phyloP scores from a whole-genome alignment of 805 yeast species.

The Barnettozyma sp. region DNA sequence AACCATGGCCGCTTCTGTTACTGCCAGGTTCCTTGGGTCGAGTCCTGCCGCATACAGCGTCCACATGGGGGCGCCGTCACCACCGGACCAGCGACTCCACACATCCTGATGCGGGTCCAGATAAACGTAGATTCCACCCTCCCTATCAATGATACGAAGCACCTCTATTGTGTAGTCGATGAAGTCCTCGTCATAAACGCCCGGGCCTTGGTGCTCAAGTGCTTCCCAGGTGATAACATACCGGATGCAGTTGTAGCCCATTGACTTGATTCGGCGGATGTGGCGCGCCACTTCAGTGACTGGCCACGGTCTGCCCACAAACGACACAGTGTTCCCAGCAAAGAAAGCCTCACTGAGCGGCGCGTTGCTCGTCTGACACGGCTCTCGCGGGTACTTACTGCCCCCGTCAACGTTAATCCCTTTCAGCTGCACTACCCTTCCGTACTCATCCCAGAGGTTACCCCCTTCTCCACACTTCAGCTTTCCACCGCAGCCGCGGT shows the following conservation, averaged over 20 bases:
- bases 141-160: conserved; percentile 45
- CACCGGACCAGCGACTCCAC: conserved; percentile 86
- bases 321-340: conserved; percentile 70
- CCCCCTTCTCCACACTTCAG: conserved; percentile 41
- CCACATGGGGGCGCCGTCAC: conserved; percentile 94
- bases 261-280: conserved; percentile 57
- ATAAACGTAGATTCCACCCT: conserved; percentile 73
- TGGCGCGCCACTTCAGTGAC: conserved; percentile 66
- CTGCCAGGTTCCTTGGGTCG: conserved; percentile 63
- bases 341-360: conserved; percentile 39
- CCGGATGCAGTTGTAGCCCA: conserved; percentile 79
- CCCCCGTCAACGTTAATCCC: conserved; percentile 81
- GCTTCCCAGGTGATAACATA: conserved; percentile 89
- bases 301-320: conserved; percentile 77
- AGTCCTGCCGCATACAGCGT: conserved; percentile 84
- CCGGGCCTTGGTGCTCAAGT: conserved; percentile 83
- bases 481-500: conserved; percentile 15
- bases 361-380: conserved; percentile 37
- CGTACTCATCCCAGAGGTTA: conserved; percentile 46
- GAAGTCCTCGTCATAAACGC: conserved; percentile 68
- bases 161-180: conserved; percentile 62
- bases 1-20: conserved; percentile 72
- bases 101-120: conserved; percentile 92
- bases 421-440: conserved; percentile 56
- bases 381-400: conserved; percentile 60